Evolutionary conservation across 2,329 filamentous ascomycete species (phyloP), one percentile per base, ranked within the genome.

Genomic region (Ascochyta koolunga): DNA sequence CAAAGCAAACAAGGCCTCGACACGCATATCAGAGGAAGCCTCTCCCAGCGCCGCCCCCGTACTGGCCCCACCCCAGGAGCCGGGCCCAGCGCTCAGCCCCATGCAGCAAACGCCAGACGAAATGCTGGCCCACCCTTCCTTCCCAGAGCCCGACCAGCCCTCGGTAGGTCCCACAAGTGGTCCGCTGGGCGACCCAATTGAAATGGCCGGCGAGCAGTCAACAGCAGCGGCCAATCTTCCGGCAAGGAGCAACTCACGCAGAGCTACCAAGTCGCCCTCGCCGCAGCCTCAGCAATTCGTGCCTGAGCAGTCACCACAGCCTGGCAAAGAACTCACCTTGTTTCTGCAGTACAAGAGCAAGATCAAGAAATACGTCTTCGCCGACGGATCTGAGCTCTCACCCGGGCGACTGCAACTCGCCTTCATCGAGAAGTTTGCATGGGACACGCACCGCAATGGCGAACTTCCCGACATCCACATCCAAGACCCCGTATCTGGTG

Each of bases 371-470:
- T 96, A 96, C 71, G 86, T 96, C 15, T 83, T 98, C 29, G 79
- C 90, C 0, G 92, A 96, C 71, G 93, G 93, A 1, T 88, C 88
- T 27, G 91, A 93, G 58, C 81, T 99, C 10, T 93, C 91, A 2
- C 88, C 97, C 54, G 92, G 92, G 1, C 86, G 93, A 21, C 77
- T 99, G 53, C 93, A 99, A 73, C 83, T 99, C 24, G 93, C 95
- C 0, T 99, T 99, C 66, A 99, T 99, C 65, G 95, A 99, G 65
- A 99, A 97, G 72, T 99, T 99, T 71, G 95, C 93, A 0, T 99
- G 96, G 93, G 98, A 96, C 66, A 97, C 93, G 0, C 93, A 98
- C 65, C 89, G 91, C 56, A 96, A 97, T 67, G 95, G 95, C 7
- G 95, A 99, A 71, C 78, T 99, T 39, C 95, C 95, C 0, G 95